Conservation (phyloP, 192 early-diverging fungal species). For the Oehlia diaphana region DNA sequence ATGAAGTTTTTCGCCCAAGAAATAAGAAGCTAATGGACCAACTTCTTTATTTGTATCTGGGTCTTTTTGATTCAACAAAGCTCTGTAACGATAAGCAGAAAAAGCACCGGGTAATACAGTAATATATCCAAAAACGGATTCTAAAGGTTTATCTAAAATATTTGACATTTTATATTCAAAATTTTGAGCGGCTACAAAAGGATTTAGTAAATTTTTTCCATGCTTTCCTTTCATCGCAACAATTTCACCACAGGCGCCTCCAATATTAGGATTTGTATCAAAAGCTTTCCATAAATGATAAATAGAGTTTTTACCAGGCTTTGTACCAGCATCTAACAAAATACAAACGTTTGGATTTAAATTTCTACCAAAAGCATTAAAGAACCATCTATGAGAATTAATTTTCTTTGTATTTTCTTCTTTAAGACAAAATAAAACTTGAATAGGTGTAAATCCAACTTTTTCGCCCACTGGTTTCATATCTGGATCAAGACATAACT, state of each 20-base stretch:
- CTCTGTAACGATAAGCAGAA: slow-evolving; percentile 78
- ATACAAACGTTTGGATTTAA: slow-evolving; percentile 63
- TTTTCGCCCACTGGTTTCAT: slow-evolving; percentile 67
- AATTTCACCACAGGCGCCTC: slow-evolving; percentile 69
- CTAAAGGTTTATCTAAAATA: slow-evolving; percentile 68
- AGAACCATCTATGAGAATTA: slow-evolving; percentile 78
- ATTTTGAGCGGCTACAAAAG: slow-evolving; percentile 64
- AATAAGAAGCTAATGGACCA: slow-evolving; percentile 74
- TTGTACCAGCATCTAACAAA: slow-evolving; percentile 67
- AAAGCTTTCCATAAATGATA: slow-evolving; percentile 71
- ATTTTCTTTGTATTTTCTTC: slow-evolving; percentile 94
- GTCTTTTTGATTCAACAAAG: slow-evolving; percentile 61
- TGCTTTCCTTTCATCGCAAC: slow-evolving; percentile 69
- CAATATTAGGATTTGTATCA: slow-evolving; percentile 58
- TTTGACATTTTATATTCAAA: slow-evolving; percentile 77
- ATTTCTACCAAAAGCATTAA: slow-evolving; percentile 63
- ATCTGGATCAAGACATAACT: slow-evolving; percentile 69
- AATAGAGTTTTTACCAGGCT: slow-evolving; percentile 57
- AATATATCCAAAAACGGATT: slow-evolving; percentile 86
- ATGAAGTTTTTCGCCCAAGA: slow-evolving; percentile 65
- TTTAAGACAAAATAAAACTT: slow-evolving; percentile 85
- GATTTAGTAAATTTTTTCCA: slow-evolving; percentile 49
- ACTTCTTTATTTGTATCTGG: slow-evolving; percentile 20
- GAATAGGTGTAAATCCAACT: slow-evolving; percentile 68
- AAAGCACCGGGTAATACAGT: slow-evolving; percentile 86